A percentile compares a stretch with the other conserved stretches of the same genome.
Conservation (phyloP, 768 basidiomycete genomes). For the Cyathus striatus region DNA sequence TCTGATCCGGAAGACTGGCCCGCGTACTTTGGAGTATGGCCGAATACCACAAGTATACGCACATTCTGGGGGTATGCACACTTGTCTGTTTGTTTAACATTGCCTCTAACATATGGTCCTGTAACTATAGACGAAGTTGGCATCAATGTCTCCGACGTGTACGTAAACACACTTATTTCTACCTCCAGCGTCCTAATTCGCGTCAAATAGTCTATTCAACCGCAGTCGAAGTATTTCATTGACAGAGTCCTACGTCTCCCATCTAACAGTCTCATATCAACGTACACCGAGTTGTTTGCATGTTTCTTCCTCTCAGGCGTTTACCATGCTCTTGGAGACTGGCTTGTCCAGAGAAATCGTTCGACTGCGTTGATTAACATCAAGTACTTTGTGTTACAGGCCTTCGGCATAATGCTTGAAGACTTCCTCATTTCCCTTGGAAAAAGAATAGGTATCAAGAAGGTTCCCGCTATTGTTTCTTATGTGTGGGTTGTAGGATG, state of each 20-base stretch:
- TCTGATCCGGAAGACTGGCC: constrained; percentile 21
- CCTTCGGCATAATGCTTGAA: constrained; percentile 21
- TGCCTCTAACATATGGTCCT: background rate
- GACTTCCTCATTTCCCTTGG: constrained; percentile 15
- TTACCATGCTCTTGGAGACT: constrained; percentile 13
- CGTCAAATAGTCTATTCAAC: constrained; percentile 12
- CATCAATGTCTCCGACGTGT: constrained; percentile 24
- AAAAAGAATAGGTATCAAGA: background rate
- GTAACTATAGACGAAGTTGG: constrained; percentile 17
- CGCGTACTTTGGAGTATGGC: constrained; percentile 17
- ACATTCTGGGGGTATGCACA: constrained; percentile 29
- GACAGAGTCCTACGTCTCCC: constrained; percentile 10
- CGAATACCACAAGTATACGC: constrained; percentile 23
- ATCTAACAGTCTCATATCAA: constrained; percentile 14
- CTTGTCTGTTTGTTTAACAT: background rate
- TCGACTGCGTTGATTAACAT: background rate
- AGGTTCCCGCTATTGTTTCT: background rate
- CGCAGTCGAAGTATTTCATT: constrained; percentile 14
- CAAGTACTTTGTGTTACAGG: constrained; percentile 23
- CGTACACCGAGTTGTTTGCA: constrained; percentile 21
- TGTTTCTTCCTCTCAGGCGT: constrained; percentile 25
- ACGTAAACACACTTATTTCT: constrained; percentile 1
- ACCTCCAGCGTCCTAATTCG: background rate
- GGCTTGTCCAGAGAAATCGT: background rate
- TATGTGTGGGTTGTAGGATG: background rate